Evolutionary conservation across 2,329 filamentous ascomycete genomes (phyloP).

Genomic region (Pseudopithomyces chartarum): DNA sequence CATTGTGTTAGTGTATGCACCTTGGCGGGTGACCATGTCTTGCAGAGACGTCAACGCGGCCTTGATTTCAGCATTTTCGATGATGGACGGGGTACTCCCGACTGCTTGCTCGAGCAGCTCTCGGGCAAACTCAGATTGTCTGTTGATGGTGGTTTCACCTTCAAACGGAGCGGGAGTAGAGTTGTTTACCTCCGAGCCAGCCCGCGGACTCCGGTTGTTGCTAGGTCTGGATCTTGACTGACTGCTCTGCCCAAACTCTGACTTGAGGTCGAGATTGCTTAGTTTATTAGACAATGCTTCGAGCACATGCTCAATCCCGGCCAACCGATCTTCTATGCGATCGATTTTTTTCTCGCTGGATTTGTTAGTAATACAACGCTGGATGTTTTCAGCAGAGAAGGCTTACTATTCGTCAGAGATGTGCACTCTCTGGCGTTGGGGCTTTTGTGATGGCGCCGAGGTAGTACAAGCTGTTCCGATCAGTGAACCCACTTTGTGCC

Average conservation of each 20-base stretch:
- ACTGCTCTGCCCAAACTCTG: constrained; percentile 29
- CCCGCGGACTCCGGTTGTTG: constrained; percentile 17
- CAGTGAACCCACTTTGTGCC: background rate
- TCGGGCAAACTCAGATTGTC: constrained; percentile 55
- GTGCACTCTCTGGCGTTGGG: constrained; percentile 39
- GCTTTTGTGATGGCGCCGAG: constrained; percentile 37
- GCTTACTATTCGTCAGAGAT: constrained; percentile 46
- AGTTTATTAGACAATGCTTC: constrained; percentile 42
- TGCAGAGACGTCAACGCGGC: constrained; percentile 38
- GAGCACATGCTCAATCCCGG: constrained; percentile 53
- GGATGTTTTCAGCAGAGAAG: background rate
- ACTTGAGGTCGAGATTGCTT: constrained; percentile 28
- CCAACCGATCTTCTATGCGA: constrained; percentile 56
- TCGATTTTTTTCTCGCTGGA: constrained; percentile 59
- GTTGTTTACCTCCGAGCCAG: constrained; percentile 28
- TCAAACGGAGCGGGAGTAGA: constrained; percentile 48
- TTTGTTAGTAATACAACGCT: background rate
- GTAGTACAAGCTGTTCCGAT: constrained; percentile 35
- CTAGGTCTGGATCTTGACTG: constrained; percentile 28
- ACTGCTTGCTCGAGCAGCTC: constrained; percentile 50
- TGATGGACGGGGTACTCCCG: constrained; percentile 40
- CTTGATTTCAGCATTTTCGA: constrained; percentile 40
- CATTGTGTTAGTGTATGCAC: constrained; percentile 19
- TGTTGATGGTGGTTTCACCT: constrained; percentile 55
- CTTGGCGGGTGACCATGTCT: constrained; percentile 37